These are phyloP conservation scores for Cytospora chrysosperma DNA, from an alignment of 2,329 filamentous ascomycete genomes.

Conservation along the genomic window DNA sequence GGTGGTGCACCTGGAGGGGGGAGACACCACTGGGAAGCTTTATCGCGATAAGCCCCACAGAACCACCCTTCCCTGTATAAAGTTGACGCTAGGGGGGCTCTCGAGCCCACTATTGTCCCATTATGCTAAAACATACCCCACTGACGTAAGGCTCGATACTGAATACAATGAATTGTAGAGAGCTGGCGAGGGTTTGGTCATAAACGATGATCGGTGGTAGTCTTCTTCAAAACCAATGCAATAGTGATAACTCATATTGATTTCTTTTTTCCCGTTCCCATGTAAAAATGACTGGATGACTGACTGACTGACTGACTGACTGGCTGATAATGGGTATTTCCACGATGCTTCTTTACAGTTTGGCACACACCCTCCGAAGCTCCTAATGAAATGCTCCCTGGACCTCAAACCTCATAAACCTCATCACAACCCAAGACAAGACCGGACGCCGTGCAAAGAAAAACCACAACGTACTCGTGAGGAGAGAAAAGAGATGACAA, in stretches of 20 bases:
- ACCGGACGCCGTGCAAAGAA: conserved; percentile 9
- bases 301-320: conserved; percentile 6
- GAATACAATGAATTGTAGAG: background rate
- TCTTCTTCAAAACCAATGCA: no score
- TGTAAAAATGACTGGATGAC: conserved; percentile 9
- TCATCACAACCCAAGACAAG: background rate
- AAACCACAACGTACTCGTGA: no score
- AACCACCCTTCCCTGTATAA: background rate
- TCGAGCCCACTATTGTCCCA: background rate
- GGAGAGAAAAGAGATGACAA: no score
- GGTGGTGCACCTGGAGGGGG: background rate
- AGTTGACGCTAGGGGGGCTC: background rate
- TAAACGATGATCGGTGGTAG: no score
- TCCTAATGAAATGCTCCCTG: background rate
- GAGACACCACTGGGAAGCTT: conserved; percentile 1
- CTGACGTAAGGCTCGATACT: background rate
- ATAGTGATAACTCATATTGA: background rate
- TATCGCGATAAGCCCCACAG: conserved; percentile 13
- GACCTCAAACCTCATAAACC: background rate
- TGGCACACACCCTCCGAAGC: background rate
- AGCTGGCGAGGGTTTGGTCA: background rate
- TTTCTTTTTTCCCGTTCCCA: background rate
- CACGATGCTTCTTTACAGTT: background rate
- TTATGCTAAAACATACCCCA: background rate
- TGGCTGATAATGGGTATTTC: conserved; percentile 20